Conservation (phyloP, 108 stramenopile genomes). For the Nitzschia inconspicua region DNA sequence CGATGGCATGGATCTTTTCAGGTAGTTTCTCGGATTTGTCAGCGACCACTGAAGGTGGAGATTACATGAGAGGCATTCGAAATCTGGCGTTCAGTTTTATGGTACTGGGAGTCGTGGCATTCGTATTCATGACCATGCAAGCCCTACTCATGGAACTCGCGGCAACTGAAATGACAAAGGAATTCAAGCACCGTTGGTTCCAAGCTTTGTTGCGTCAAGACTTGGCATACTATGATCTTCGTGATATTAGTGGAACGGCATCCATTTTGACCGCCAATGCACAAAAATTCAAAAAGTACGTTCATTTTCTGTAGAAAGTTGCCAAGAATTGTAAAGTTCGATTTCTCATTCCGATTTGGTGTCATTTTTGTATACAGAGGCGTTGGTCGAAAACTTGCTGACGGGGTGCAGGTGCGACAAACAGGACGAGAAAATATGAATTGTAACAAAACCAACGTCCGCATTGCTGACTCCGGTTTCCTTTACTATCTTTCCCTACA, state of each 20-base stretch:
- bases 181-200: slow-evolving; percentile 43
- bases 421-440: too few species aligned
- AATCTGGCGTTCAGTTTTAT: slow-evolving; percentile 40
- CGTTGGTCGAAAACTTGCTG: slow-evolving; percentile 39
- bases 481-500: too few species aligned
- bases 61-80: slow-evolving; percentile 35
- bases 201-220: slow-evolving; percentile 53
- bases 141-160: slow-evolving; percentile 35
- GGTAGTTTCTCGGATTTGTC: slow-evolving; percentile 40
- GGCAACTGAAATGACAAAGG: slow-evolving; percentile 38
- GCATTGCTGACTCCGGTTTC: too few species aligned
- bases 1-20: slow-evolving; percentile 48
- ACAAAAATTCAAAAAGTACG: slow-evolving; percentile 27
- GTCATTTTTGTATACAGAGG: slow-evolving; percentile 17
- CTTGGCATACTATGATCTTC: slow-evolving; percentile 56
- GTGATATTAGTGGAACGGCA: slow-evolving; percentile 43
- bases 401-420: slow-evolving; percentile 36
- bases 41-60: neutral
- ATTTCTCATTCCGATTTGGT: too few species aligned
- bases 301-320: neutral
- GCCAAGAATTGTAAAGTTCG: neutral
- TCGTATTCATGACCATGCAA: slow-evolving; percentile 35
- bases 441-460: too few species aligned
- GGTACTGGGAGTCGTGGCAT: slow-evolving; percentile 35
- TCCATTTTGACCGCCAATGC: slow-evolving; percentile 38